These are phyloP conservation scores for Pichia norvegensis DNA, from an alignment of 1,139 yeast species.

Conservation along the genomic window DNA sequence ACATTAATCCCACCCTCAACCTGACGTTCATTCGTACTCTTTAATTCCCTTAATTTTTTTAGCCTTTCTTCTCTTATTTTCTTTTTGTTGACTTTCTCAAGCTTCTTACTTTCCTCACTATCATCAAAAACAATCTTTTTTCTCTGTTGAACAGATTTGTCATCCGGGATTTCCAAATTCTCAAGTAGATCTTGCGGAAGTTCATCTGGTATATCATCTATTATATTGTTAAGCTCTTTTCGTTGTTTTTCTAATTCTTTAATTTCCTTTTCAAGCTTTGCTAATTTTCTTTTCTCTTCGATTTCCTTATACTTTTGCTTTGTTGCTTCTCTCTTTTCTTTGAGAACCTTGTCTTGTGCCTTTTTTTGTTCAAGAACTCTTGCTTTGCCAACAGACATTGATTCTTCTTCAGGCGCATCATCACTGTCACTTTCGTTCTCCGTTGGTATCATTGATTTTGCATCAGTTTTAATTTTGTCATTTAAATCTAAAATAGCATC, in stretches of 20 bases:
- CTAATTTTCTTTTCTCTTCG: constrained; percentile 33
- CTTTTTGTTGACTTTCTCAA: constrained; percentile 31
- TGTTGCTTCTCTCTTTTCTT: constrained; percentile 31
- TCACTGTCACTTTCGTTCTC: constrained; percentile 18
- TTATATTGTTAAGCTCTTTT: constrained; percentile 24
- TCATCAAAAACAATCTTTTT: constrained; percentile 38
- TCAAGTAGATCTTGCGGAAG: constrained; percentile 44
- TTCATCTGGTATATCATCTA: constrained; percentile 36
- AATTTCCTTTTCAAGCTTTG: constrained; percentile 24
- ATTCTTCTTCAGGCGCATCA: constrained; percentile 30
- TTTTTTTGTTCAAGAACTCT: constrained; percentile 31
- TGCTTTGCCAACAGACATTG: constrained; percentile 15
- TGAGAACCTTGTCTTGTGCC: constrained; percentile 30
- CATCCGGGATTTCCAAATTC: constrained; percentile 19
- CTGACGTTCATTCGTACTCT: constrained; percentile 36
- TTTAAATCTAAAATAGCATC: constrained; percentile 1
- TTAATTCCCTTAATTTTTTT: constrained; percentile 34
- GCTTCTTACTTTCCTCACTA: constrained; percentile 24
- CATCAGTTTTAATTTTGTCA: constrained; percentile 5
- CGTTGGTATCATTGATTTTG: constrained; percentile 7
- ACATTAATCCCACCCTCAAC: constrained; percentile 43
- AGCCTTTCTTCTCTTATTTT: constrained; percentile 35
- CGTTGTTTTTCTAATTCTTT: constrained; percentile 41
- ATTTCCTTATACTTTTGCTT: constrained; percentile 44
- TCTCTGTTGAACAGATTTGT: constrained; percentile 12